These are phyloP conservation scores for Carex myosuroides DNA, from an alignment of 176 grass and related monocot genomes.

Conservation along the genomic window DNA sequence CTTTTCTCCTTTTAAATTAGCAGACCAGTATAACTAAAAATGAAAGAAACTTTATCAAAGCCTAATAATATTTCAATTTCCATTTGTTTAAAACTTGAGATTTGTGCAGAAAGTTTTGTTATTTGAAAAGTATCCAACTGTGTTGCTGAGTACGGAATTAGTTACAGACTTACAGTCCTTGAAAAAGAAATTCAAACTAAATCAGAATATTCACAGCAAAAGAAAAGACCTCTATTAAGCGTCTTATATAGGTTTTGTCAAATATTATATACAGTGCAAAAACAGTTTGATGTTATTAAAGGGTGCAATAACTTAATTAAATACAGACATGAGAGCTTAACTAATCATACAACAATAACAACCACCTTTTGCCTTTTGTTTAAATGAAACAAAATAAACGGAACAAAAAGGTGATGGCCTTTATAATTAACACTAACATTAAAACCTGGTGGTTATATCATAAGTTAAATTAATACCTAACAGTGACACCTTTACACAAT, in stretches of 20 bases:
- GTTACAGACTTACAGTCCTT: too few species aligned
- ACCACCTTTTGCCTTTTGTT: background rate
- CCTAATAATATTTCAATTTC: too few species aligned
- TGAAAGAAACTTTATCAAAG: too few species aligned
- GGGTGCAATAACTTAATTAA: background rate
- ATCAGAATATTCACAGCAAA: background rate
- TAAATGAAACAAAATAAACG: constrained; percentile 5
- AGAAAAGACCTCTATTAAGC: background rate
- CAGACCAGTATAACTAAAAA: too few species aligned
- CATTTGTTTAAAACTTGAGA: too few species aligned
- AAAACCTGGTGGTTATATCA: constrained; percentile 12
- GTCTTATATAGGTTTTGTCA: too few species aligned
- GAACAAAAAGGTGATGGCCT: background rate
- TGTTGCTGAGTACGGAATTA: too few species aligned
- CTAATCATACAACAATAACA: constrained; percentile 14
- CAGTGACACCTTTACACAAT: background rate
- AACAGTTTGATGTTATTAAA: background rate
- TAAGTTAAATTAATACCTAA: constrained; percentile 3
- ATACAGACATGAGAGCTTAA: constrained; percentile 12
- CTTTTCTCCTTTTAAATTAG: too few species aligned
- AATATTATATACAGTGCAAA: background rate
- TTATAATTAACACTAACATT: background rate
- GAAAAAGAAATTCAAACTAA: background rate
- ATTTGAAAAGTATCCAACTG: too few species aligned
- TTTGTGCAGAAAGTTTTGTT: too few species aligned